Evolutionary conservation across 2,329 filamentous ascomycete genomes (phyloP).

Genomic region (Metarhizium anisopliae): DNA sequence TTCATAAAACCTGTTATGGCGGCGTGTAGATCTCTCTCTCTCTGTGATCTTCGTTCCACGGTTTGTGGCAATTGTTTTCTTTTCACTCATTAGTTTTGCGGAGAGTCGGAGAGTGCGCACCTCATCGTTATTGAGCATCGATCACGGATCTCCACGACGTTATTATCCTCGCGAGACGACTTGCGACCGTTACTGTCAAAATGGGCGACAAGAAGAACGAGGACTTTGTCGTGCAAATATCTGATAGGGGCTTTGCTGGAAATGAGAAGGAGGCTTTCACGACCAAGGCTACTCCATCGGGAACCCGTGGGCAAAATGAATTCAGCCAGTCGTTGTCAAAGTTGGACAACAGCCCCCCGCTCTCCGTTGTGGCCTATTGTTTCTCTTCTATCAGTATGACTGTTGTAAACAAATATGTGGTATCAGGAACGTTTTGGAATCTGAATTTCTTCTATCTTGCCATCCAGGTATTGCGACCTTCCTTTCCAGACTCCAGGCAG

Average conservation of each 20-base stretch:
- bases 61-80: too few relatives aligned
- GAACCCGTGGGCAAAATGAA: slow-evolving; percentile 3
- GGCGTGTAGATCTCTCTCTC: too few relatives aligned
- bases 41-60: too few relatives aligned
- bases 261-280: slow-evolving; percentile 45
- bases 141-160: too few relatives aligned
- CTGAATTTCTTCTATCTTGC: slow-evolving; percentile 91
- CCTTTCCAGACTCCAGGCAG: background rate
- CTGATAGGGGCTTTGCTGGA: slow-evolving; percentile 43
- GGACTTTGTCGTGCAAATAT: slow-evolving; percentile 65
- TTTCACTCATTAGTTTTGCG: too few relatives aligned
- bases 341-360: slow-evolving; percentile 64
- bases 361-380: slow-evolving; percentile 87
- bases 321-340: slow-evolving; percentile 24
- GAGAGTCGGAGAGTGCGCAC: too few relatives aligned
- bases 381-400: slow-evolving; percentile 98
- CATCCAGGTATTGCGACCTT: slow-evolving; percentile 62
- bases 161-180: background rate
- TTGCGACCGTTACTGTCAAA: background rate
- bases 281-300: slow-evolving; percentile 15
- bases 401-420: slow-evolving; percentile 98
- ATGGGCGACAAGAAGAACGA: slow-evolving; percentile 91
- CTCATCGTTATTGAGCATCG: too few relatives aligned
- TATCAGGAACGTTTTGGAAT: slow-evolving; percentile 87
- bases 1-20: too few relatives aligned